phyloP scores from a whole-genome alignment of 768 basidiomycete species.

The Mycena rosella region DNA sequence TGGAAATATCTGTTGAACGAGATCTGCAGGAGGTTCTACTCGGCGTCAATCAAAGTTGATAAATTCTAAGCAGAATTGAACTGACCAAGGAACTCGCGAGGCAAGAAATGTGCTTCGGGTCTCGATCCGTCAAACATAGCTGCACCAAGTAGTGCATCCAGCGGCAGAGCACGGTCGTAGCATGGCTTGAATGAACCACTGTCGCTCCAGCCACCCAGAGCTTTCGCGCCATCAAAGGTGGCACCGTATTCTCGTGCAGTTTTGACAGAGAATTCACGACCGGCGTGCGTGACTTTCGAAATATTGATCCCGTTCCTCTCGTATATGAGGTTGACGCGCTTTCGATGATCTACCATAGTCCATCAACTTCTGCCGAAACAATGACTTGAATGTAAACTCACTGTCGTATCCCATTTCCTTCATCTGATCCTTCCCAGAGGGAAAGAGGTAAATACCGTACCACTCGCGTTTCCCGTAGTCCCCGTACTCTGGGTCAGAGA shows the following conservation, averaged over 20 bases:
- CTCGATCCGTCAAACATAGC: constrained; percentile 46
- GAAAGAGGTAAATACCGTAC: constrained; percentile 46
- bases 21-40: constrained; percentile 40
- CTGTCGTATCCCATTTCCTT: constrained; percentile 19
- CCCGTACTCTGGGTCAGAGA: constrained; percentile 37
- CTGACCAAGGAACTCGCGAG: constrained; percentile 42
- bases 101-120: constrained; percentile 45
- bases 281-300: constrained; percentile 49
- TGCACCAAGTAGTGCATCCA: constrained; percentile 47
- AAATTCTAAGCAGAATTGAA: not conserved
- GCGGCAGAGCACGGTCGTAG: constrained; percentile 48
- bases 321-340: constrained; percentile 44
- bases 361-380: no score
- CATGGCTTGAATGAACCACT: constrained; percentile 41
- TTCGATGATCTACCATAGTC: constrained; percentile 43
- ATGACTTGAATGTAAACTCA: not conserved
- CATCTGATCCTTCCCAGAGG: constrained; percentile 13
- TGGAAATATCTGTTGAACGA: constrained; percentile 40
- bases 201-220: constrained; percentile 48
- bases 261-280: constrained; percentile 44
- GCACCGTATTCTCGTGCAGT: constrained; percentile 47
- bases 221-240: constrained; percentile 42
- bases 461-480: constrained; percentile 46
- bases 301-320: constrained; percentile 40
- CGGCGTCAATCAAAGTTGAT: not conserved